Base-by-base conservation (phyloP, 495 filamentous ascomycete species). In the Aspergillus ellipticus region DNA sequence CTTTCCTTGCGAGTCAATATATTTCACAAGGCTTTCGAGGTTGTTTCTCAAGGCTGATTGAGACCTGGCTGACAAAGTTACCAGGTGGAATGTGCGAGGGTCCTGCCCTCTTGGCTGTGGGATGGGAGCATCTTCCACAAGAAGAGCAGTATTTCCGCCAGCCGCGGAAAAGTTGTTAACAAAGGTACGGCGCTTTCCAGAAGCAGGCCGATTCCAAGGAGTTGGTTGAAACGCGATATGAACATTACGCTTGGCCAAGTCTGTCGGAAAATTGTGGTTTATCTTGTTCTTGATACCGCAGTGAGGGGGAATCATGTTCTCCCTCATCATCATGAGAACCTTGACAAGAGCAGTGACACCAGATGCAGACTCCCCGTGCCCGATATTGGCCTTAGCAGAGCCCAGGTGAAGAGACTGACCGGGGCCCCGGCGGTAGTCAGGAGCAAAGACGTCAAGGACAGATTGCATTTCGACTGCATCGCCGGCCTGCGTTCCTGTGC, bases 361-460 rank as follows among this genome's bases (percentile, higher is more conserved):
- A 42, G 92, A 95, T 0, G 87, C 90, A 39, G 91, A 88, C 65
- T 96, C 92, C 31, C 86, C 91, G 69, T 97, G 93, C 2, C 92
- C 92, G 24, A 96, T 79, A 55, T 96, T 96, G 0, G 93, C 82
- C 63, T 97, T 97, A 33, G 90, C 84, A 0, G 92, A 85, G 16
- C 93, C 93, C 1, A 97, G 77, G 59, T 89, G 83, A 5, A 97
- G 81, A 0, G 89, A 84, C 64, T 89, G 83, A 39, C 86, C 82
- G 1, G 80, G 76, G 3, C 80, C 79, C 45, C 92, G 82, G 43
- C 91, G 82, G 51, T 74, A 67, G 20, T 74, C 69, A 2, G 91
- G 89, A 8, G 93, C 92, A 60, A 97, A 97, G 17, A 88, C 79
- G 56, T 86, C 86, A 15, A 85, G 83, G 33, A 94, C 87, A 9